Evolutionary conservation across 1,139 yeast species (phyloP), one percentile per base, ranked within the genome.

Genomic region (Pichia sp.): DNA sequence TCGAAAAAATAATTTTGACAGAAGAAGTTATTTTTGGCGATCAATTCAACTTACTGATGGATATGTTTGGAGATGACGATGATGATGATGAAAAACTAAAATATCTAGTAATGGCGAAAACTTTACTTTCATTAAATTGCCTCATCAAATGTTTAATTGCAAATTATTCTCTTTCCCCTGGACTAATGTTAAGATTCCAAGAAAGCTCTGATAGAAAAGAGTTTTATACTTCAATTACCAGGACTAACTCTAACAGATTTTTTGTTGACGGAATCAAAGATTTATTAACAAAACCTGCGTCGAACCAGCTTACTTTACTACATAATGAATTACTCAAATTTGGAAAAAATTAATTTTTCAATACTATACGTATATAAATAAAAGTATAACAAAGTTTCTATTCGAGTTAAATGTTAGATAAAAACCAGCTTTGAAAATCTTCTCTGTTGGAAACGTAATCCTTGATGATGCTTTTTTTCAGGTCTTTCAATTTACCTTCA

Each of bases 401-500:
- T 30, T 12, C 4, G n/a, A 23, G 7, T 27, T 41, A 55, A 25
- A 55, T 49, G 25, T 57, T 55, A n/a, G 47, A 35, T 31, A 57
- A 43, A 37, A 55, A 55, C 38, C 48, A 47, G 12, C 49, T 51
- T 35, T 54, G 46, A 35, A 55, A 59, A 41, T 59, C 63, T 37
- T 47, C 46, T 34, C 50, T 44, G 25, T 47, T 47, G 4, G 44
- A 38, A 20, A 47, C 35, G 25, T 39, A 47, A 30, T 40, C 40
- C 20, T 27, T 45, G 11, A 47, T 39, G 7, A 82, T 70, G 46
- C 72, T 74, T 4, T 85, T 82, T 59, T 82, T 83, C 60, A 90
- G 71, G 46, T 71, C 74, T 1, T 82, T 80, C 52, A 90, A 69
- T 56, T 81, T 86, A 2, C 96, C 95, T 55, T 89, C 96, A 37